A percentile compares a stretch with the other conserved stretches of the same genome.
Conservation (phyloP, 345 rosid genomes). For the Geranium brycei region DNA sequence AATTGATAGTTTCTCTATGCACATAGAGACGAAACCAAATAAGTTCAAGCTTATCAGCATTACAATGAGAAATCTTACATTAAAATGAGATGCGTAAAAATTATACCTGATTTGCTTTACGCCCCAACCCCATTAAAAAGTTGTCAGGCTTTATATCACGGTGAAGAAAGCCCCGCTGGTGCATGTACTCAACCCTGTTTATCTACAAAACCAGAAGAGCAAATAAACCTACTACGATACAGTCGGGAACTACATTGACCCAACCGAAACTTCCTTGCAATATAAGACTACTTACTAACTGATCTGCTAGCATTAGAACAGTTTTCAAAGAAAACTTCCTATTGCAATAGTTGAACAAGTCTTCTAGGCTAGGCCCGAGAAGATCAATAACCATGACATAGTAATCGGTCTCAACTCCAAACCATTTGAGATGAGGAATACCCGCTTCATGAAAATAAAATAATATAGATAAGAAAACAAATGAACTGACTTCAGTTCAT, state of each 20-base stretch:
- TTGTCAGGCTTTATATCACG: constrained; percentile 93
- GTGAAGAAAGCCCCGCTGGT: constrained; percentile 73
- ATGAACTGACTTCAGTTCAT: background rate
- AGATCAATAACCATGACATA: constrained; percentile 87
- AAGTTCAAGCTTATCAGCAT: background rate
- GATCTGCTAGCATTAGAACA: constrained; percentile 90
- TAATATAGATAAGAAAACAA: background rate
- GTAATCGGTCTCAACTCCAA: constrained; percentile 74
- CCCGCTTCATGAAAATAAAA: constrained; percentile 39
- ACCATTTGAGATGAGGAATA: constrained; percentile 87
- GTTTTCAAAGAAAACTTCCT: constrained; percentile 66
- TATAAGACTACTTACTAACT: constrained; percentile 41
- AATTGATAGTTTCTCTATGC: background rate
- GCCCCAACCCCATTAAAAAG: constrained; percentile 86
- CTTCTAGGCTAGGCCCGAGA: constrained; percentile 91
- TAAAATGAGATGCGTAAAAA: too few species aligned
- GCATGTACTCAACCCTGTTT: constrained; percentile 87
- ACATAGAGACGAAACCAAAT: background rate
- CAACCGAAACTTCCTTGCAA: background rate
- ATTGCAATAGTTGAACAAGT: constrained; percentile 75
- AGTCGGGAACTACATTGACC: background rate
- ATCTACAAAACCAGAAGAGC: constrained; percentile 26
- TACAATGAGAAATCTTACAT: too few species aligned
- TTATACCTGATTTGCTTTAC: constrained; percentile 81
- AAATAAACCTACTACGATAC: constrained; percentile 1